Evolutionary conservation across 176 grass and related monocot genomes (phyloP).

Genomic region (Avena atlantica): DNA sequence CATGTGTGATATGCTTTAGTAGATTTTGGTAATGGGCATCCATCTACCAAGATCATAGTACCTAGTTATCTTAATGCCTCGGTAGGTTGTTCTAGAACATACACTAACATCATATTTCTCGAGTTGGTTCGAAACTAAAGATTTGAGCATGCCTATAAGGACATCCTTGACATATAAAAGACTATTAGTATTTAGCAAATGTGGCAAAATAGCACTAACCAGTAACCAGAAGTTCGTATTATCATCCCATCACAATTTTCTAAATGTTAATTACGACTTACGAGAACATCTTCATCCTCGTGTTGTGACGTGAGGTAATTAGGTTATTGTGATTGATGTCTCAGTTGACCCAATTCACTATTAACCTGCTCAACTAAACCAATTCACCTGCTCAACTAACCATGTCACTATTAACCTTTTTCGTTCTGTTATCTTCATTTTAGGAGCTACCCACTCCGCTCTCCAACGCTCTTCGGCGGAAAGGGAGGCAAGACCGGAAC

Average conservation of each 20-base stretch:
- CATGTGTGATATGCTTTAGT: not conserved
- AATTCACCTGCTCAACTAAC: not conserved
- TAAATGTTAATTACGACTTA: not conserved
- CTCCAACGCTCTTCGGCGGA: not conserved
- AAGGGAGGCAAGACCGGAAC: slow-evolving; percentile 26
- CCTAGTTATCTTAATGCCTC: slow-evolving; percentile 6
- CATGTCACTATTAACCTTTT: not conserved
- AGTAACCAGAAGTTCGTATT: not conserved
- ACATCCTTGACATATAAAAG: not conserved
- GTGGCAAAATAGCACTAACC: not conserved
- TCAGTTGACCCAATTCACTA: not conserved
- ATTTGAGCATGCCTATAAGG: not conserved
- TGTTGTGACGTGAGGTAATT: not conserved
- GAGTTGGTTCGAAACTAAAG: not conserved
- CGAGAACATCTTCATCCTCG: not conserved
- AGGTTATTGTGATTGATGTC: not conserved
- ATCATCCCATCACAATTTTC: not conserved
- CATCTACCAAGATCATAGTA: not conserved
- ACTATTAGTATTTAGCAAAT: not conserved
- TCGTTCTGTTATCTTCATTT: not conserved
- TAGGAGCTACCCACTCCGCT: slow-evolving; percentile 49
- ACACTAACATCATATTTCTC: not conserved
- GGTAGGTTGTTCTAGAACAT: not conserved
- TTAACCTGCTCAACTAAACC: no score
- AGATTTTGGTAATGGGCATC: not conserved